Percentiles rank a stretch among this genome's conserved stretches.
Evolutionary conservation across 2,329 filamentous ascomycete genomes (phyloP).

Genomic region (Colletotrichum gloeosporioides): DNA sequence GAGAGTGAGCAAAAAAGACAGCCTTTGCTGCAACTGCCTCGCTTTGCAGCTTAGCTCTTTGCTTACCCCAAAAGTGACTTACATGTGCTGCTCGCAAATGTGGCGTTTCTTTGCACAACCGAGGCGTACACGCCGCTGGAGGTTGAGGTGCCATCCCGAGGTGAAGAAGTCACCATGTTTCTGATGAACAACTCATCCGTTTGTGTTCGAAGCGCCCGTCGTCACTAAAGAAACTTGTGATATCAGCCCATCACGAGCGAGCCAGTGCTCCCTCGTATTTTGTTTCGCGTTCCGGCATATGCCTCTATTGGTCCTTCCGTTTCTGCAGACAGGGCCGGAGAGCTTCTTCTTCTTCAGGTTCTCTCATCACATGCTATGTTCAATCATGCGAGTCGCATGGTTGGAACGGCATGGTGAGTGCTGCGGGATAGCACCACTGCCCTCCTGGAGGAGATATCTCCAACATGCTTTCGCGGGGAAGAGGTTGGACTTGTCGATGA

Average conservation of each 20-base stretch:
- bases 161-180: background rate
- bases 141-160: background rate
- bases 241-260: background rate
- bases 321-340: background rate
- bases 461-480: background rate
- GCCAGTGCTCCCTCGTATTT: background rate
- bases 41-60: background rate
- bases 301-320: background rate
- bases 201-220: background rate
- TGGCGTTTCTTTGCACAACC: background rate
- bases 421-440: background rate
- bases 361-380: background rate
- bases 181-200: background rate
- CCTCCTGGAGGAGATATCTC: background rate
- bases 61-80: background rate
- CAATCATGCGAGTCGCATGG: background rate
- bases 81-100: background rate
- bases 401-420: background rate
- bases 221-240: background rate
- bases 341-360: background rate
- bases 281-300: background rate
- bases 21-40: background rate
- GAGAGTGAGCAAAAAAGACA: background rate
- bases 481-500: background rate
- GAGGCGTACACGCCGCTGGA: background rate